phyloP scores from a whole-genome alignment of 208 protist species.

The Tritrichomonas foetus region DNA sequence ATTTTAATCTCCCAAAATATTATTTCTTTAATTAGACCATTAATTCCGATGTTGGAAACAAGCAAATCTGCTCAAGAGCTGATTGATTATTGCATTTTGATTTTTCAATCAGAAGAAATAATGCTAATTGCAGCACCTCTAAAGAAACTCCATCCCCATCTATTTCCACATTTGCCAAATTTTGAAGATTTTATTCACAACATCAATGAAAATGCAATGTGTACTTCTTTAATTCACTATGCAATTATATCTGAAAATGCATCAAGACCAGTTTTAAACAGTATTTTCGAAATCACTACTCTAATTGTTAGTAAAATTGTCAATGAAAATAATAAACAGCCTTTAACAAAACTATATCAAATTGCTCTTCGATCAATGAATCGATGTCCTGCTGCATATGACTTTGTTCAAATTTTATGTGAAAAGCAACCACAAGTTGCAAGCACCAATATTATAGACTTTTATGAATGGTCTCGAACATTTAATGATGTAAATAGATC shows the following conservation, averaged over 20 bases:
- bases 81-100: too few species aligned
- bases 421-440: background rate
- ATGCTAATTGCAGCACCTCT: too few species aligned
- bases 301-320: background rate
- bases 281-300: background rate
- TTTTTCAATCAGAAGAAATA: too few species aligned
- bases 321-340: background rate
- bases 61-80: too few species aligned
- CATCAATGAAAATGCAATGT: background rate
- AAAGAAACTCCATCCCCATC: too few species aligned
- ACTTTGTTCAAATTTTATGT: background rate
- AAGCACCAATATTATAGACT: background rate
- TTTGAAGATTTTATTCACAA: too few species aligned
- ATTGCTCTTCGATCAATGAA: background rate
- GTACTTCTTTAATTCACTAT: background rate
- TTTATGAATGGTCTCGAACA: background rate
- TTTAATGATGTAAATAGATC: background rate
- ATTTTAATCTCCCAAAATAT: too few species aligned
- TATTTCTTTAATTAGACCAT: too few species aligned
- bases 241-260: background rate
- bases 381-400: background rate
- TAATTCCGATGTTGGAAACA: too few species aligned
- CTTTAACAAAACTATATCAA: background rate
- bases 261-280: background rate
- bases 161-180: too few species aligned